Conservation (phyloP, 306 rosid genomes). For the Cucumis melo region DNA sequence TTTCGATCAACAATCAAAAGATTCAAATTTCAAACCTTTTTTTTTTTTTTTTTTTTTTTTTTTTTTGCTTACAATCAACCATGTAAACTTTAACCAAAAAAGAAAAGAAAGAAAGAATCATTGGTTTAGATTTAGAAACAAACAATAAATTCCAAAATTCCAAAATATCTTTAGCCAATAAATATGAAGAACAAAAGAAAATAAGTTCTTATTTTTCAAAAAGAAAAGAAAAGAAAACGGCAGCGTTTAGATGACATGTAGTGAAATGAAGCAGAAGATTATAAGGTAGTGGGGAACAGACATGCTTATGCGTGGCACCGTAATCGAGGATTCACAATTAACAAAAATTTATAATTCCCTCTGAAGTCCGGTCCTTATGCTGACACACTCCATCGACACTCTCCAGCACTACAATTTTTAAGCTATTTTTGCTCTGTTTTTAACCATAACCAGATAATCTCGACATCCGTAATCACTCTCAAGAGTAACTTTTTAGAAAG, state of each 20-base stretch:
- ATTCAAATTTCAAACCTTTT: no score
- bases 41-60: no score
- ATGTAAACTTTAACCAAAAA: no score
- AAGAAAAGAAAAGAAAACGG: background rate
- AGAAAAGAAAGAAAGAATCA: no score
- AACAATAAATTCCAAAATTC: background rate
- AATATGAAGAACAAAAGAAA: background rate
- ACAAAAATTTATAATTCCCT: background rate
- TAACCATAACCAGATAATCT: background rate
- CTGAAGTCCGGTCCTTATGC: slow-evolving; percentile 30
- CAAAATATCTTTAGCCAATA: background rate
- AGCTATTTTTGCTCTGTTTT: background rate
- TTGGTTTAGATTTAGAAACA: background rate
- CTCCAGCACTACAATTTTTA: background rate
- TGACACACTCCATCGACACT: slow-evolving; percentile 20
- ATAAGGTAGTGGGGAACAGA: slow-evolving; percentile 3
- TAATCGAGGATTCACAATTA: background rate
- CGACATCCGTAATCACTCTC: slow-evolving; percentile 6
- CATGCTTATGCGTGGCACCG: slow-evolving; percentile 9
- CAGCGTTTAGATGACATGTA: background rate
- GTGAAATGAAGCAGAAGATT: background rate
- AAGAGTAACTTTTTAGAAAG: background rate
- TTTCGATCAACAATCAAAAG: no score
- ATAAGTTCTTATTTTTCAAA: background rate
- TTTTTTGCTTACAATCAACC: no score